Conservation (phyloP, 2,329 filamentous ascomycete species). For the Exophiala spinifera region DNA sequence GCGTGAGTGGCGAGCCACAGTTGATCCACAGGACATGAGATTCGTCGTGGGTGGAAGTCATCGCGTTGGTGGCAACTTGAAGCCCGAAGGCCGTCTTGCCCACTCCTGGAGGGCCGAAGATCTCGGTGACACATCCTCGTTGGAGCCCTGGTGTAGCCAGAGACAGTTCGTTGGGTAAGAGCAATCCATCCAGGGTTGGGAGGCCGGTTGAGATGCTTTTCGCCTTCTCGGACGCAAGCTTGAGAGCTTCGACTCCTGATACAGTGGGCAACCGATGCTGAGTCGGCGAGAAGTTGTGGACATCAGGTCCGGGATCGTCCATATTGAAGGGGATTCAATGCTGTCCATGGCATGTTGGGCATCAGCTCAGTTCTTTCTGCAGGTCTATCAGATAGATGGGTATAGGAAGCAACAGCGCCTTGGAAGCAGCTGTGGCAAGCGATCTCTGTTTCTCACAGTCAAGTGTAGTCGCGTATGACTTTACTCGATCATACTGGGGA, state of each 20-base stretch:
- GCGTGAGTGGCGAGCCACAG: slow-evolving; percentile 49
- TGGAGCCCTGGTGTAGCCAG: slow-evolving; percentile 30
- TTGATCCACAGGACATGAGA: slow-evolving; percentile 71
- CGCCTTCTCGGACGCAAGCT: slow-evolving; percentile 18
- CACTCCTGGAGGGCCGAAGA: slow-evolving; percentile 81
- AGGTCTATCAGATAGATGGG: no score
- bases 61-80: slow-evolving; percentile 63
- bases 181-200: slow-evolving; percentile 49
- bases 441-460: no score
- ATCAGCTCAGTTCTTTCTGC: no score
- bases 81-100: slow-evolving; percentile 82
- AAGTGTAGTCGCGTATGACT: no score
- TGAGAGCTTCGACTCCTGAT: slow-evolving; percentile 69
- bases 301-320: slow-evolving; percentile 53
- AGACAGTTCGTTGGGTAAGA: slow-evolving; percentile 32
- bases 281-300: slow-evolving; percentile 54
- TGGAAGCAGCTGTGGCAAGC: no score
- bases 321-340: slow-evolving; percentile 41
- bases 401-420: no score
- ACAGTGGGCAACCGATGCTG: slow-evolving; percentile 68
- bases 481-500: no score
- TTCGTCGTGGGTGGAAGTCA: slow-evolving; percentile 53
- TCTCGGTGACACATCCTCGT: slow-evolving; percentile 76
- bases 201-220: slow-evolving; percentile 56
- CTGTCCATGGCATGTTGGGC: slow-evolving; percentile 10